A percentile compares a stretch with the other conserved stretches of the same genome.
phyloP scores from a whole-genome alignment of 73 alveolate genomes.

The Urostyla sp. region DNA sequence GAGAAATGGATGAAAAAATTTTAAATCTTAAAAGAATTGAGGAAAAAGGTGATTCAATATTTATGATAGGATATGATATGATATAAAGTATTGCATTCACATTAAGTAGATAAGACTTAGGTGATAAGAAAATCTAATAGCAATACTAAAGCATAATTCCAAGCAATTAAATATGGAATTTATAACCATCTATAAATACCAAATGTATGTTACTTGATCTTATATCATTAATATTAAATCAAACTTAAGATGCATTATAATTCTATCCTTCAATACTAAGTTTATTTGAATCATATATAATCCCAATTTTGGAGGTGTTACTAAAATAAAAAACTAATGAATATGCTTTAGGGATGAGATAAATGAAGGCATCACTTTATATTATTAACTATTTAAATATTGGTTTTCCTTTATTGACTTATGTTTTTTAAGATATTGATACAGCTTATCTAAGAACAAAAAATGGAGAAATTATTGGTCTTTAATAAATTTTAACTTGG shows the following conservation, averaged over 20 bases:
- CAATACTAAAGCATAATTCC: not conserved
- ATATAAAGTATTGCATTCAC: slow-evolving; percentile 9
- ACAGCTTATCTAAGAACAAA: not conserved
- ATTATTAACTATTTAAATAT: slow-evolving; percentile 45
- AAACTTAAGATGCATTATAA: slow-evolving; percentile 27
- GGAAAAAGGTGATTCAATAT: not conserved
- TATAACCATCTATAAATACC: slow-evolving; percentile 5
- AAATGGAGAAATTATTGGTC: not conserved
- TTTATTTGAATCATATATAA: slow-evolving; percentile 37
- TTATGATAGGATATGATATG: slow-evolving; percentile 13
- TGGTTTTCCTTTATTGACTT: slow-evolving; percentile 39
- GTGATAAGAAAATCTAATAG: not conserved
- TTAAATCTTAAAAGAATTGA: slow-evolving; percentile 1
- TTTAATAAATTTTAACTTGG: slow-evolving; percentile 19
- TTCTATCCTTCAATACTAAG: slow-evolving; percentile 30
- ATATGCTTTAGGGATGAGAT: slow-evolving; percentile 52
- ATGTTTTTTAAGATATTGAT: slow-evolving; percentile 46
- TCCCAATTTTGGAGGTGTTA: slow-evolving; percentile 57
- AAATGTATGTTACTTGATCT: slow-evolving; percentile 46
- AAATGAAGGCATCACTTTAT: slow-evolving; percentile 25
- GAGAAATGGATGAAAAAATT: not conserved
- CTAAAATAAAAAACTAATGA: slow-evolving; percentile 37
- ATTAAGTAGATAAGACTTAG: slow-evolving; percentile 6
- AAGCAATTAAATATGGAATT: slow-evolving; percentile 3
- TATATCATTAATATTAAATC: slow-evolving; percentile 1